A percentile compares a stretch with the other conserved stretches of the same genome.
Evolutionary conservation across 768 basidiomycete species (phyloP).

Genomic region (Hemileccinum rubropunctum): DNA sequence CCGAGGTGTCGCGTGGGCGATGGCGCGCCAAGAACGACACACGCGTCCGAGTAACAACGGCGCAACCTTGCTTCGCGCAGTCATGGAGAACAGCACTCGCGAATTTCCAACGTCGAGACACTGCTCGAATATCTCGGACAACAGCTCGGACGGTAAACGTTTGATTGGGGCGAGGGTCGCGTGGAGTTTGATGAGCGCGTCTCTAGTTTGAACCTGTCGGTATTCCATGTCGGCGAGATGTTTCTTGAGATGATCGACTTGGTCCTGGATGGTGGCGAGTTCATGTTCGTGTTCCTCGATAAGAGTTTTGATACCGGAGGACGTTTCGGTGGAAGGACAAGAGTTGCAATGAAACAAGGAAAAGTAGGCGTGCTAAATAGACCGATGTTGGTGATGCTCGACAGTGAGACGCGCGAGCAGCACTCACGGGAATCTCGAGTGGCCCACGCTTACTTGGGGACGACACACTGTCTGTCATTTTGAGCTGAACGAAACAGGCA

Average conservation of each 20-base stretch:
- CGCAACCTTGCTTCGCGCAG: slow-evolving; percentile 6
- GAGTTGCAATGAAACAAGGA: slow-evolving; percentile 15
- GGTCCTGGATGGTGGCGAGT: slow-evolving; percentile 9
- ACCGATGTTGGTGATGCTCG: neutral
- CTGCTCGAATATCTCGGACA: slow-evolving; percentile 25
- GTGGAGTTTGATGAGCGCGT: slow-evolving; percentile 14
- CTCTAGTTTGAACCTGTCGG: slow-evolving; percentile 1
- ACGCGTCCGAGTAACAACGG: slow-evolving; percentile 31
- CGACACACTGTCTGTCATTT: neutral
- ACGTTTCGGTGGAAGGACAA: slow-evolving; percentile 12
- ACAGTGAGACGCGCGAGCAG: neutral
- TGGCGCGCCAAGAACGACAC: slow-evolving; percentile 27
- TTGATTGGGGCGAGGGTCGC: slow-evolving; percentile 20
- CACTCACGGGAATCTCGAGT: slow-evolving; percentile 14
- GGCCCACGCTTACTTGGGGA: neutral
- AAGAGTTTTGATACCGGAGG: slow-evolving; percentile 10
- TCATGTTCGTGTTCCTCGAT: slow-evolving; percentile 16
- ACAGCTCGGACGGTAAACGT: slow-evolving; percentile 24
- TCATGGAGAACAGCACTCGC: neutral
- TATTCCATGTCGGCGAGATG: slow-evolving; percentile 13
- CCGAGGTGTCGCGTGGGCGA: slow-evolving; percentile 24
- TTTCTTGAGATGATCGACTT: slow-evolving; percentile 6
- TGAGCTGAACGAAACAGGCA: neutral
- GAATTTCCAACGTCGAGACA: slow-evolving; percentile 11
- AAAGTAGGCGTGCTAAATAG: slow-evolving; percentile 8